These are phyloP conservation scores for Xylaria sp. DNA, from an alignment of 2,329 filamentous ascomycete species.

Conservation along the genomic window DNA sequence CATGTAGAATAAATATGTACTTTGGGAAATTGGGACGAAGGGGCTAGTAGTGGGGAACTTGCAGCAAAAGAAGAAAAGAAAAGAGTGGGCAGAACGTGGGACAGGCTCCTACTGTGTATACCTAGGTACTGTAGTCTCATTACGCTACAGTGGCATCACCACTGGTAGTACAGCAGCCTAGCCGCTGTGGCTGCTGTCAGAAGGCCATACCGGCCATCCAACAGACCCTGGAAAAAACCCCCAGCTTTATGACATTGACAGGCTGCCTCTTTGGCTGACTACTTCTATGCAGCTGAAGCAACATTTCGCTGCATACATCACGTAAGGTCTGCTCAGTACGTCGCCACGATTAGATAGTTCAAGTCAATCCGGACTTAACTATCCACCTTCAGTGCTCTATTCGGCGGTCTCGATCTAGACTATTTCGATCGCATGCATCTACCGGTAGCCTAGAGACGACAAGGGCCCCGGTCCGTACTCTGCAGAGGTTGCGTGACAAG, in stretches of 20 bases:
- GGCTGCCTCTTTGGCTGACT: background rate
- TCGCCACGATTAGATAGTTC: background rate
- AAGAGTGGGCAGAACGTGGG: background rate
- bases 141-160: background rate
- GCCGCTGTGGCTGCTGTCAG: conserved; percentile 18
- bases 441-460: background rate
- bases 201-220: background rate
- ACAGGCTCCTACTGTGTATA: too few species aligned
- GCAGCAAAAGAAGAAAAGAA: background rate
- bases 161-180: background rate
- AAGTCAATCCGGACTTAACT: background rate
- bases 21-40: background rate
- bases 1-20: conserved; percentile 1
- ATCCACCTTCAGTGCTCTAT: background rate
- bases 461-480: background rate
- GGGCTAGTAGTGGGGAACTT: conserved; percentile 3
- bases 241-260: background rate
- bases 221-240: background rate
- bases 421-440: conserved; percentile 21
- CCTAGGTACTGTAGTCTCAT: background rate
- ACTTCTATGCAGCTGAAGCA: background rate
- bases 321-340: background rate
- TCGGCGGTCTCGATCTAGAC: conserved; percentile 9
- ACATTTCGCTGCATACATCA: background rate
- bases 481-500: background rate